Evolutionary conservation across 306 rosid genomes (phyloP).

Genomic region (Begonia loranthoides): DNA sequence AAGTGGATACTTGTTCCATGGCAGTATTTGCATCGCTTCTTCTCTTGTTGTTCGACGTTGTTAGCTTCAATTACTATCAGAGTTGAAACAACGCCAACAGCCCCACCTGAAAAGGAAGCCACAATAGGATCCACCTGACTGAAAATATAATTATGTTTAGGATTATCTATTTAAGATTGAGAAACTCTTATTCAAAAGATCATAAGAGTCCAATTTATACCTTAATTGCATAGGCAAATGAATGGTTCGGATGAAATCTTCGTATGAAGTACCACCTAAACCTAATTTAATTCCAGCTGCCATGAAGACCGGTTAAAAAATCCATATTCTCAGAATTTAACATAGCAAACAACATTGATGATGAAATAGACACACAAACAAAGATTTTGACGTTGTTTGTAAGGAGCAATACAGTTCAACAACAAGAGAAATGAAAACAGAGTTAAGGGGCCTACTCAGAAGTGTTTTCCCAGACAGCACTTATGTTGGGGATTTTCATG

Average conservation of each 20-base stretch:
- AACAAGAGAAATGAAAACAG: too few species aligned
- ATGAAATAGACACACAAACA: too few species aligned
- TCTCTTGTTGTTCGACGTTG: conserved; percentile 92
- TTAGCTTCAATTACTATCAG: conserved; percentile 94
- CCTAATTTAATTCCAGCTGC: conserved; percentile 96
- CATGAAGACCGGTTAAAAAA: neutral
- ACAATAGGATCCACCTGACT: conserved; percentile 99
- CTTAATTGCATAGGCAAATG: conserved; percentile 96
- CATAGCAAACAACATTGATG: too few species aligned
- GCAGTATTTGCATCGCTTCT: conserved; percentile 94
- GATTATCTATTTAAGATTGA: too few species aligned
- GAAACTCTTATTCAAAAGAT: too few species aligned
- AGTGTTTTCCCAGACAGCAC: too few species aligned
- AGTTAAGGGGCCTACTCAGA: too few species aligned
- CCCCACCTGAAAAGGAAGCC: conserved; percentile 98
- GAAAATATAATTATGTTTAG: neutral
- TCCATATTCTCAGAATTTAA: too few species aligned
- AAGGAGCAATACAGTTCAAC: too few species aligned
- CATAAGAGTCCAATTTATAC: conserved; percentile 16
- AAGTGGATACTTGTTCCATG: conserved; percentile 72
- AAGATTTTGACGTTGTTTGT: too few species aligned
- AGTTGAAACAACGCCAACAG: conserved; percentile 94
- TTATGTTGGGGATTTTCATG: too few species aligned
- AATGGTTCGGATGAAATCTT: conserved; percentile 60
- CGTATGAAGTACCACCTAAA: conserved; percentile 89